Conservation (phyloP, 331 rosid species). For the Stylosanthes scabra region DNA sequence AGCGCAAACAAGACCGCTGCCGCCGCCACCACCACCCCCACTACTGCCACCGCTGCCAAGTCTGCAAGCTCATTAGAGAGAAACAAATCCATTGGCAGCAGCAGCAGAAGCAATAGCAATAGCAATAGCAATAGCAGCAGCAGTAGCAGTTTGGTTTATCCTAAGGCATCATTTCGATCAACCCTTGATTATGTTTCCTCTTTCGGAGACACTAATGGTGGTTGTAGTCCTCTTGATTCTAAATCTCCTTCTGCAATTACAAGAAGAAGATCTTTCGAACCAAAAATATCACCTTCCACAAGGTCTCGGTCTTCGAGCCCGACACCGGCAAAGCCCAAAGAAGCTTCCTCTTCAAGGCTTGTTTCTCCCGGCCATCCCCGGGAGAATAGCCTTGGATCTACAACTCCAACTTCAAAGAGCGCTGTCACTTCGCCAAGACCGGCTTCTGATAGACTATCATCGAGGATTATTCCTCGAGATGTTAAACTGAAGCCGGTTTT, state of each 20-base stretch:
- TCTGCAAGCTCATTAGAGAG: no score
- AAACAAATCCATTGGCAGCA: no score
- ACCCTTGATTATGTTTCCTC: constrained; percentile 15
- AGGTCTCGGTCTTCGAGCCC: no score
- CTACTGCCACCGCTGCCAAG: no score
- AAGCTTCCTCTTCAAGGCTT: no score
- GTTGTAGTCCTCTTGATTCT: not conserved
- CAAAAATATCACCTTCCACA: not conserved
- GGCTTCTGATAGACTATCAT: constrained; percentile 21
- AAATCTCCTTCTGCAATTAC: constrained; percentile 36
- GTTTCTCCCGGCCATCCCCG: constrained; percentile 44
- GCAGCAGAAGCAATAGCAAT: no score
- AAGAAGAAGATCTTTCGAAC: constrained; percentile 59
- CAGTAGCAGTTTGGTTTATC: constrained; percentile 32
- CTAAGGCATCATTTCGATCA: constrained; percentile 56
- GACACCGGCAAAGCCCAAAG: no score
- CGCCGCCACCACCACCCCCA: constrained; percentile 36
- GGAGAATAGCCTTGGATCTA: constrained; percentile 35
- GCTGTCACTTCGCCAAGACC: constrained; percentile 33
- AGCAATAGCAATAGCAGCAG: no score
- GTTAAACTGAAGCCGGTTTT: constrained; percentile 27
- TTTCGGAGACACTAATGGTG: constrained; percentile 21
- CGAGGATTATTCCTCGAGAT: not conserved
- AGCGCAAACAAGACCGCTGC: constrained; percentile 51
- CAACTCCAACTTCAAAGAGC: constrained; percentile 27